Base-by-base conservation (phyloP, 306 rosid species). In the Medicago lupulina region DNA sequence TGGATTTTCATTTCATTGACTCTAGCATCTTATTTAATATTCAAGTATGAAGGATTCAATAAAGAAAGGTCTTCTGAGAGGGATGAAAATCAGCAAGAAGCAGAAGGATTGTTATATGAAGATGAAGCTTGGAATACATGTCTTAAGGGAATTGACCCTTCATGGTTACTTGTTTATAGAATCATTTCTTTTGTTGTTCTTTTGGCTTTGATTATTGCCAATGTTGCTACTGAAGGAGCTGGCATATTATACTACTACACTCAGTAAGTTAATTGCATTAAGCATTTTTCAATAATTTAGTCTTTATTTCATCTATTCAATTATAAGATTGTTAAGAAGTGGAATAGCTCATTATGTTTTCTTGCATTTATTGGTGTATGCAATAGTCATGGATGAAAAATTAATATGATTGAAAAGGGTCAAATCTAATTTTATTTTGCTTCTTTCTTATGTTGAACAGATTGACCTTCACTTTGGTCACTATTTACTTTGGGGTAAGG, bases 381-480 rank as follows among this genome's bases (percentile, higher is more conserved):
- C 14, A 43, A 43, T 43, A 43, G 4, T 44, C 50, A 44, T 44
- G 50, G 4, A 44, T 50, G 21, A 50, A 50, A 50, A n/a, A 6
- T 50, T 50, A 16, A n/a, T 50, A n/a, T 31, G 36, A 31, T 50
- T 50, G 51, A 71, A 41, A 73, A 31, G 58, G 18, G 40, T 68
- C 28, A 62, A 44, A 23, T 80, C 80, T 87, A 76, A 76, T 81
- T 31, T 17, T 14, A 5, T 72, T 11, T 25, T 62, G 31, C 57
- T 74, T 9, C 36, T 78, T 59, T 66, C 13, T 70, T 69, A 55
- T 67, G 78, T 71, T 85, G 67, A 70, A 77, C 93, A 95, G 99
- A 89, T 95, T 95, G 93, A 95, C 97, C 25, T 92, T 95, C 84
- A 31, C 87, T 62, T 83, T 95, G 88, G 90, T 95, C 77, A 92